Conservation (phyloP, 2,329 filamentous ascomycete genomes). For the Penicillium paneum region DNA sequence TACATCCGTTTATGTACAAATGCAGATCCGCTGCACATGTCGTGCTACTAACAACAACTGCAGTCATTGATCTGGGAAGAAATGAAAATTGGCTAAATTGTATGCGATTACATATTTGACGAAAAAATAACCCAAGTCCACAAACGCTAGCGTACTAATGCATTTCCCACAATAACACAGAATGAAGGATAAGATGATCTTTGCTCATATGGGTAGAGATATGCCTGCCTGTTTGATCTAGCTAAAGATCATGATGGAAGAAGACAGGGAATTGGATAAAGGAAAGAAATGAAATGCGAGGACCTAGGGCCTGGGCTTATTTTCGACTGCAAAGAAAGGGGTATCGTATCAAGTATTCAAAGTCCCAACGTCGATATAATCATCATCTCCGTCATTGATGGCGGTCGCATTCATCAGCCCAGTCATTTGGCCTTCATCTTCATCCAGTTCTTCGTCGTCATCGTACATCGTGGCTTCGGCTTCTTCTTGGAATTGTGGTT, state of each 20-base stretch:
- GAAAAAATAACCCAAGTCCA: conserved; percentile 7
- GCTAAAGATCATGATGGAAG: conserved; percentile 9
- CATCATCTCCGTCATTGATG: conserved; percentile 43
- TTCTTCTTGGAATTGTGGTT: conserved; percentile 30
- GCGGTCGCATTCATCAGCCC: conserved; percentile 43
- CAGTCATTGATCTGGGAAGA: background rate
- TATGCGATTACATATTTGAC: conserved; percentile 13
- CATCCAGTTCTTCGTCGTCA: conserved; percentile 44
- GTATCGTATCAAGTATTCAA: conserved; percentile 37
- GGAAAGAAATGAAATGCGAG: background rate
- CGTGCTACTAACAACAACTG: background rate
- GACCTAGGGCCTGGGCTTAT: conserved; percentile 6
- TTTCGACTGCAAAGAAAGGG: conserved; percentile 21
- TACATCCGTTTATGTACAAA: background rate
- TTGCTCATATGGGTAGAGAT: conserved; percentile 27
- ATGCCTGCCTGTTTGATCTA: conserved; percentile 18
- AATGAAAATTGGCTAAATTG: conserved; percentile 9
- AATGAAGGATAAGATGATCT: conserved; percentile 19
- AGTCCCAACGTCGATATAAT: conserved; percentile 39
- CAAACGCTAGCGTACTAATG: conserved; percentile 28
- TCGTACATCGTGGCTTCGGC: conserved; percentile 45
- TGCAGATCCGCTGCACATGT: background rate
- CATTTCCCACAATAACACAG: conserved; percentile 27
- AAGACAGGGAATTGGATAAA: conserved; percentile 11
- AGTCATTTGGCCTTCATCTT: conserved; percentile 42